phyloP scores from a whole-genome alignment of 1,284 basidiomycete genomes.

The Gymnopus androsaceus region DNA sequence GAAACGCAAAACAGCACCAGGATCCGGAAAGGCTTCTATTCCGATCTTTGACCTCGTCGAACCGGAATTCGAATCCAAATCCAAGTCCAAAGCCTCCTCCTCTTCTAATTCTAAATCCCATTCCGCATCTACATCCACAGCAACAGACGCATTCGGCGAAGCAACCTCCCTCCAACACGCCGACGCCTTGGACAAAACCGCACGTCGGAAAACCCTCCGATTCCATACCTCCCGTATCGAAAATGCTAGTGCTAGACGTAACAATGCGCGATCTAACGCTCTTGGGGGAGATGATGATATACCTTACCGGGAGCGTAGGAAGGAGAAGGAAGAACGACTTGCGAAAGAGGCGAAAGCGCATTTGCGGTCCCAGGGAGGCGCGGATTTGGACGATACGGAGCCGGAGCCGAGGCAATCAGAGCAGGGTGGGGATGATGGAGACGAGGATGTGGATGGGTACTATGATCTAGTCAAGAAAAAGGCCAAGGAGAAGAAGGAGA shows the following conservation, averaged over 20 bases:
- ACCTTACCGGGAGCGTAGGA: conserved; percentile 73
- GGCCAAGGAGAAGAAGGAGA: conserved; percentile 71
- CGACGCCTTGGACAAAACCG: conserved; percentile 82
- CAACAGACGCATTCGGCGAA: conserved; percentile 75
- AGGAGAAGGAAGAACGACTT: conserved; percentile 55
- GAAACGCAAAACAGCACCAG: conserved; percentile 40
- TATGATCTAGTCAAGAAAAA: conserved; percentile 84
- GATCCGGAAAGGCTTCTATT: conserved; percentile 20
- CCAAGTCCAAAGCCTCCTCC: conserved; percentile 38
- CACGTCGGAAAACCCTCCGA: conserved; percentile 75
- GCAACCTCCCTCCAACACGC: conserved; percentile 64
- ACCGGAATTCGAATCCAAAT: conserved; percentile 62
- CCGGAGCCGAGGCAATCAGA: conserved; percentile 47
- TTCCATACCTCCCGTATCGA: conserved; percentile 89
- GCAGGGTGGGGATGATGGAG: conserved; percentile 45
- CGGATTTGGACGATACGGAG: conserved; percentile 66
- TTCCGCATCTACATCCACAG: conserved; percentile 35
- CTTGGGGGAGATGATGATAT: conserved; percentile 88
- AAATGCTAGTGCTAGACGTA: conserved; percentile 67
- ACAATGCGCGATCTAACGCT: conserved; percentile 65
- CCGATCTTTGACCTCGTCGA: conserved; percentile 74
- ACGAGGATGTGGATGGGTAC: conserved; percentile 66
- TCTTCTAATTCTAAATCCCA: too few species aligned
- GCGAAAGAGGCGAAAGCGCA: conserved; percentile 51
- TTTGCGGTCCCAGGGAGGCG: conserved; percentile 54